Base-by-base conservation (phyloP, 2,329 filamentous ascomycete species). In the Scedosporium dehoogii region DNA sequence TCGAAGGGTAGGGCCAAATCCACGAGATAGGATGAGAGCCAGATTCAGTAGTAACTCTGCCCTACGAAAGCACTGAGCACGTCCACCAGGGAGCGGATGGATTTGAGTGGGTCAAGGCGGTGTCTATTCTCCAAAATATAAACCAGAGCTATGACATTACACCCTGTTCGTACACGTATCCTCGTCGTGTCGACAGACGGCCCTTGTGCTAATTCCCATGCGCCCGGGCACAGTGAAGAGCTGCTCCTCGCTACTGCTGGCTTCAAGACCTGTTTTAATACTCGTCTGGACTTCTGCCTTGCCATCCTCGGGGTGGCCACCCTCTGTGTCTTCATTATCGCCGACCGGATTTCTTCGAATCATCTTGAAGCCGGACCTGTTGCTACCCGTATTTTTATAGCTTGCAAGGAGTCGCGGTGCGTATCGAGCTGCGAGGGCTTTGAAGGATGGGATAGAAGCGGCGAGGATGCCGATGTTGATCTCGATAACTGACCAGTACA, bases 401-500 rank as follows among this genome's bases (percentile, higher is more conserved):
- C 56, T 58, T n/a, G 29, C 42, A 14, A 58, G 56, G 7, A 58
- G 56, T 29, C 56, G 29, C 16, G 56, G 56, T 18, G 29, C 29
- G 56, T 58, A 58, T 16, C 56, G 29, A 7, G 56, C 38, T 2
- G 56, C 56, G 29, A 58, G 56, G 27, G 56, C 56, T 57, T 74
- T 74, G 48, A 72, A 69, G 9, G 72, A 72, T 3, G 73, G 72
- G 29, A 74, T 70, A 3, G 72, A 75, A 7, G 72, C 68, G 12
- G 72, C 73, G 9, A 73, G 68, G 51, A 76, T 74, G 12, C 70
- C 73, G 29, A 73, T 67, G 63, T 74, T 74, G 59, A 70, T 69
- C 64, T 74, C 72, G 64, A 74, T 71, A 41, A 68, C 67, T 14
- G 70, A 71, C 71, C 71, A 73, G 67, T 78, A 77, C 73, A 79